These are phyloP conservation scores for Aristolochia californica DNA, from an alignment of 164 flowering plant genomes.

Conservation along the genomic window DNA sequence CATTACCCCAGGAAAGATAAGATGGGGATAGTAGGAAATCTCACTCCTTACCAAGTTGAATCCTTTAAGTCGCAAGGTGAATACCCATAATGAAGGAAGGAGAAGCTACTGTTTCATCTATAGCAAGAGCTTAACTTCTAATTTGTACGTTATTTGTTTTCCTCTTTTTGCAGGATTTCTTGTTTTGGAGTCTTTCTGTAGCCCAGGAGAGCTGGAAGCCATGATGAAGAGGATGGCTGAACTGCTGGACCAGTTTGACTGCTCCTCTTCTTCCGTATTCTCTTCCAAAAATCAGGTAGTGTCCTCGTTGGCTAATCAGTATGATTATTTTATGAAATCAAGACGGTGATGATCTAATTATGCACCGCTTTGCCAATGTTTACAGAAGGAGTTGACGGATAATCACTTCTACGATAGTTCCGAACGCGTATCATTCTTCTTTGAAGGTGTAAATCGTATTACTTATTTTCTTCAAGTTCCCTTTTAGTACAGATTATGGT, in stretches of 20 bases:
- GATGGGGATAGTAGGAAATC: conserved; percentile 44
- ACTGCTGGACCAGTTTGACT: conserved; percentile 60
- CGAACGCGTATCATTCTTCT: conserved; percentile 87
- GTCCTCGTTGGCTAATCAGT: no score
- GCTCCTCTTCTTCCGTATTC: conserved; percentile 49
- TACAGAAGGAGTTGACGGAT: conserved; percentile 50
- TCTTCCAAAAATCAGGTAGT: conserved; percentile 80
- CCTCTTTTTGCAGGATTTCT: conserved; percentile 37
- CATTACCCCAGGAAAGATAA: background rate
- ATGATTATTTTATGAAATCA: no score
- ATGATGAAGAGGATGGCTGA: conserved; percentile 62
- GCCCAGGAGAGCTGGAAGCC: conserved; percentile 43
- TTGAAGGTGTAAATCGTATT: conserved; percentile 40
- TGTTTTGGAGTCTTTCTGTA: conserved; percentile 72
- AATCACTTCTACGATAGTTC: conserved; percentile 86
- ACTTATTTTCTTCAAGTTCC: background rate
- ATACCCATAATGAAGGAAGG: background rate
- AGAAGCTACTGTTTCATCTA: background rate
- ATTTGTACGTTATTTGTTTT: background rate
- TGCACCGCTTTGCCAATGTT: no score
- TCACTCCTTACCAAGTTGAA: conserved; percentile 45
- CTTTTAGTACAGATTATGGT: background rate
- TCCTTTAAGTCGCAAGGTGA: conserved; percentile 35
- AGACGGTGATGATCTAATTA: no score
- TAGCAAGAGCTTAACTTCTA: background rate